Percentiles rank a stretch among this genome's conserved stretches.
Evolutionary conservation across 129 eudicot genomes (phyloP).

Genomic region (Oenanthe sinensis): DNA sequence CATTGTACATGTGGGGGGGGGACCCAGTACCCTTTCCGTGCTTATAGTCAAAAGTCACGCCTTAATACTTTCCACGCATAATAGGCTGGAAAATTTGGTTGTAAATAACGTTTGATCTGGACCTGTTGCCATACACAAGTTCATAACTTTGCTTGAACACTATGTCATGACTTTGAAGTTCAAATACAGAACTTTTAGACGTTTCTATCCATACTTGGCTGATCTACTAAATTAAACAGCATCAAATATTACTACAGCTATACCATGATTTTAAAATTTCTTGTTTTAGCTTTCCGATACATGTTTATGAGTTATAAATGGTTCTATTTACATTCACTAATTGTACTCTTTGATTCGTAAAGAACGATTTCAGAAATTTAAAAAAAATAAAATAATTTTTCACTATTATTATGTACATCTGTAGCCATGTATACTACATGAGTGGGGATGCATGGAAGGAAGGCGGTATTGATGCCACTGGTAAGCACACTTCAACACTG

Average conservation of each 20-base stretch:
- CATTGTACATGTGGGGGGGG: background rate
- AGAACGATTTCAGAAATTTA: background rate
- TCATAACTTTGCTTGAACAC: background rate
- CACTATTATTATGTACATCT: conserved; percentile 18
- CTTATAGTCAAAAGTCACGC: background rate
- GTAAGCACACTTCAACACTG: conserved; percentile 31
- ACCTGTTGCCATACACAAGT: background rate
- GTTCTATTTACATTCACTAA: background rate
- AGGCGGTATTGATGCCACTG: conserved; percentile 96
- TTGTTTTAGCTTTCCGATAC: background rate
- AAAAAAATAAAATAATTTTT: too few relatives aligned
- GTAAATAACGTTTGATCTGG: background rate
- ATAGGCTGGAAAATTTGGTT: background rate
- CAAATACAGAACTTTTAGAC: background rate
- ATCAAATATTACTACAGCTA: background rate
- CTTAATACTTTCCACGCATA: background rate
- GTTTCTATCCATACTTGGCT: background rate
- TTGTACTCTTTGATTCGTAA: background rate
- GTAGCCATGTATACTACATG: conserved; percentile 98
- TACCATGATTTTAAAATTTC: background rate
- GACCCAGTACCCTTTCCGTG: background rate
- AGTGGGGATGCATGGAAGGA: conserved; percentile 99
- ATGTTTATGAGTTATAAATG: background rate
- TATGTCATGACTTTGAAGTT: background rate
- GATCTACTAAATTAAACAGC: background rate